Conservation (phyloP, 306 rosid species). For the Cucumis melo region DNA sequence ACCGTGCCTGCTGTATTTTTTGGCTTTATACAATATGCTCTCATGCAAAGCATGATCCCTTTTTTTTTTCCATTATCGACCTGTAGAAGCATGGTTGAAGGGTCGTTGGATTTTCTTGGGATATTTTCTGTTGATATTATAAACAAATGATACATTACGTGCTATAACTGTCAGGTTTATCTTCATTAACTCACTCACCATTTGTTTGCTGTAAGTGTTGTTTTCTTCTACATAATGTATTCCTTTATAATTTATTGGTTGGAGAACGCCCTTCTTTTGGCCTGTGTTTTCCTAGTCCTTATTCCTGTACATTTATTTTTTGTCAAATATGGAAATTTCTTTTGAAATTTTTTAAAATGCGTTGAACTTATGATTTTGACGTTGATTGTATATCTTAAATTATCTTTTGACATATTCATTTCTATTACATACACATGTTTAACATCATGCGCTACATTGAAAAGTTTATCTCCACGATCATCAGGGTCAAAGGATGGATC, state of each 20-base stretch:
- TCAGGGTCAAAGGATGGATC: conserved; percentile 79
- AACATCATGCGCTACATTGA: background rate
- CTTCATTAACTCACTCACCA: background rate
- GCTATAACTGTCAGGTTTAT: background rate
- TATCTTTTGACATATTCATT: background rate
- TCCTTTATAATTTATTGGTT: background rate
- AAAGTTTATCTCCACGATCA: conserved; percentile 12
- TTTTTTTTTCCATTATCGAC: background rate
- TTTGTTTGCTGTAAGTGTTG: background rate
- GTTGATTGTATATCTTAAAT: background rate
- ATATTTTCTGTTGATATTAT: background rate
- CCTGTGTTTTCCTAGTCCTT: background rate
- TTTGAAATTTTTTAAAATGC: background rate
- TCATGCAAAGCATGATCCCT: background rate
- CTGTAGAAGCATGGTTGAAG: background rate
- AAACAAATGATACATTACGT: background rate
- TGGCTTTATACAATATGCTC: background rate
- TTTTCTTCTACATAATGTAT: background rate
- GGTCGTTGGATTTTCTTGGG: background rate
- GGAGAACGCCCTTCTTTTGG: background rate
- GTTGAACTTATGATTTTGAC: background rate
- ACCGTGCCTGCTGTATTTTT: background rate
- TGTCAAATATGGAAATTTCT: background rate
- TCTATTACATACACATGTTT: background rate
- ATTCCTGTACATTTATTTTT: background rate